Evolutionary conservation across 2,329 filamentous ascomycete genomes (phyloP).

Genomic region (Microcera coccophila): DNA sequence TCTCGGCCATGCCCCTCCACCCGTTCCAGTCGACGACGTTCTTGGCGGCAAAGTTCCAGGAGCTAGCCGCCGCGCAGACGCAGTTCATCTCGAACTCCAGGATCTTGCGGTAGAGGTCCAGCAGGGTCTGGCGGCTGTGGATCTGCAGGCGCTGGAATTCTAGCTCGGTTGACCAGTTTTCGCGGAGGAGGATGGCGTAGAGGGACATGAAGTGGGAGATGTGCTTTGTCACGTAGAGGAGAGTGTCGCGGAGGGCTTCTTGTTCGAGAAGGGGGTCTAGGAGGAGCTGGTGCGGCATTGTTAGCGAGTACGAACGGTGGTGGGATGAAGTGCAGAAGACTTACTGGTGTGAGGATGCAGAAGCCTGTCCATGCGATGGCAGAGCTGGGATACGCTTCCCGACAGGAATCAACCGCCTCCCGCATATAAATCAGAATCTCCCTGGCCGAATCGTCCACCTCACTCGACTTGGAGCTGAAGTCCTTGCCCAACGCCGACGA

Average conservation of each 20-base stretch:
- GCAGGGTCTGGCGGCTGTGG: constrained; percentile 20
- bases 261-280: constrained; percentile 34
- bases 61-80: constrained; percentile 36
- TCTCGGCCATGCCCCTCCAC: constrained; percentile 25
- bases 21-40: constrained; percentile 36
- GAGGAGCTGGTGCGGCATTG: constrained; percentile 26
- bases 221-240: constrained; percentile 30
- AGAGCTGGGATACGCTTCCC: constrained; percentile 26
- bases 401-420: constrained; percentile 23
- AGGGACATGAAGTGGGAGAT: constrained; percentile 36
- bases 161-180: constrained; percentile 22
- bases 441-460: constrained; percentile 27
- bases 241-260: constrained; percentile 28
- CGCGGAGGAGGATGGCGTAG: constrained; percentile 22
- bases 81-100: constrained; percentile 40
- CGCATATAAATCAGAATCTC: constrained; percentile 27
- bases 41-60: constrained; percentile 35
- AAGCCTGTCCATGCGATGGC: constrained; percentile 36
- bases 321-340: constrained; percentile 2
- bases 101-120: constrained; percentile 30
- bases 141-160: constrained; percentile 22
- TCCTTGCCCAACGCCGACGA: constrained; percentile 28
- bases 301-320: background rate
- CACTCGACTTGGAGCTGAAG: constrained; percentile 25
- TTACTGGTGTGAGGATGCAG: constrained; percentile 36